phyloP scores from a whole-genome alignment of 495 filamentous ascomycete genomes.

The Penicillium subrubescens region DNA sequence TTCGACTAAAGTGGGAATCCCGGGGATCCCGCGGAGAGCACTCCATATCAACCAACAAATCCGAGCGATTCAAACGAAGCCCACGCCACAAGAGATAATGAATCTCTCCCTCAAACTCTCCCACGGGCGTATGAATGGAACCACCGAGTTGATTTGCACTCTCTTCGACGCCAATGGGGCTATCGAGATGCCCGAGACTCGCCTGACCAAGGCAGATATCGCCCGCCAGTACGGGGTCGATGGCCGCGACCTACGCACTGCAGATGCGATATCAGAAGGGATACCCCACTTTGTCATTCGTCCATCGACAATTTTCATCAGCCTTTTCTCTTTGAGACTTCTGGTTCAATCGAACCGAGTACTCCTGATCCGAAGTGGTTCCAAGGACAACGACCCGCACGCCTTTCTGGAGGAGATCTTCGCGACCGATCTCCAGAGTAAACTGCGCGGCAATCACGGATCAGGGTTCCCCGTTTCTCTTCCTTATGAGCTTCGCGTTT shows the following conservation, averaged over 20 bases:
- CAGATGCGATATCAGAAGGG: constrained; percentile 33
- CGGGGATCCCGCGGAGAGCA: background rate
- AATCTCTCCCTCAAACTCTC: constrained; percentile 23
- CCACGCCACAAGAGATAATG: constrained; percentile 24
- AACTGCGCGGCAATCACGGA: constrained; percentile 56
- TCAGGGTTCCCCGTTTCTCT: constrained; percentile 50
- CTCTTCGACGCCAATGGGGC: constrained; percentile 14
- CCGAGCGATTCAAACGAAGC: background rate
- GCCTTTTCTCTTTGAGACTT: constrained; percentile 34
- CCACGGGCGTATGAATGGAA: constrained; percentile 26
- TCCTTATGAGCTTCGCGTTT: constrained; percentile 72
- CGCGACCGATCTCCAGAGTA: constrained; percentile 52
- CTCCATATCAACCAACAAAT: background rate
- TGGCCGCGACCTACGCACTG: constrained; percentile 30
- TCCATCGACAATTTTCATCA: constrained; percentile 30
- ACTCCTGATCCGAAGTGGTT: constrained; percentile 25
- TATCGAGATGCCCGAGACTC: constrained; percentile 2
- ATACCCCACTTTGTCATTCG: constrained; percentile 37
- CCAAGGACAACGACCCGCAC: constrained; percentile 8
- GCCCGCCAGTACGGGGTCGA: constrained; percentile 25
- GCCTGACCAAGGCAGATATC: constrained; percentile 26
- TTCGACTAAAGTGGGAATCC: background rate
- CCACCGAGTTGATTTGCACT: constrained; percentile 21
- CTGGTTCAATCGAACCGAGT: constrained; percentile 30
- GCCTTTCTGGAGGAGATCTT: constrained; percentile 29